phyloP scores from a whole-genome alignment of 202 grass and related monocot species.

The Alloteropsis angusta region DNA sequence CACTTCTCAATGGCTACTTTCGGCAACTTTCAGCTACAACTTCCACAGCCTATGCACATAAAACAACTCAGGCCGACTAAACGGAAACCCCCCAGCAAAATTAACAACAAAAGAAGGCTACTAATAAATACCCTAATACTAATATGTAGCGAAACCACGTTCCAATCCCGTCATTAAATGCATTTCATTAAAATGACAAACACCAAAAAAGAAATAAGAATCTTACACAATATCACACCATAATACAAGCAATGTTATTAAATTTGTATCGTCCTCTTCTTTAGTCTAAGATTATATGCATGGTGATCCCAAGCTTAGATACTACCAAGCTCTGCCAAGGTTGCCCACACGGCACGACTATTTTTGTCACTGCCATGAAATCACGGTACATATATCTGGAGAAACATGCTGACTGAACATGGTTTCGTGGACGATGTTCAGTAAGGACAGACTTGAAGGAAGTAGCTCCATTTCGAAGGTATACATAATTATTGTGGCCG shows the following conservation, averaged over 20 bases:
- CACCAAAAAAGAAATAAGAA: not conserved
- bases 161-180: not conserved
- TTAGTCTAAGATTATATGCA: not conserved
- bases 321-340: not conserved
- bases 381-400: not conserved
- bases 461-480: not conserved
- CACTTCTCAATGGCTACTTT: too few relatives aligned
- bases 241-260: constrained; percentile 13
- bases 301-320: not conserved
- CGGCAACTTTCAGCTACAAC: too few relatives aligned
- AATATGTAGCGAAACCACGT: not conserved
- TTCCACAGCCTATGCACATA: too few relatives aligned
- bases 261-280: not conserved
- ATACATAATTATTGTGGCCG: constrained; percentile 24
- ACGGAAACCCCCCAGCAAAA: not conserved
- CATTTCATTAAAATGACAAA: not conserved
- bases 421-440: constrained; percentile 7
- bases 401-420: not conserved
- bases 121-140: not conserved
- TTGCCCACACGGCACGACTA: not conserved
- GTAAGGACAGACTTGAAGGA: constrained; percentile 10
- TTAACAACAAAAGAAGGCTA: not conserved
- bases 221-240: not conserved
- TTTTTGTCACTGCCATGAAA: not conserved
- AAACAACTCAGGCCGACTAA: not conserved